Evolutionary conservation across 2,329 filamentous ascomycete genomes (phyloP).

Genomic region (Pseudogymnoascus sp.): DNA sequence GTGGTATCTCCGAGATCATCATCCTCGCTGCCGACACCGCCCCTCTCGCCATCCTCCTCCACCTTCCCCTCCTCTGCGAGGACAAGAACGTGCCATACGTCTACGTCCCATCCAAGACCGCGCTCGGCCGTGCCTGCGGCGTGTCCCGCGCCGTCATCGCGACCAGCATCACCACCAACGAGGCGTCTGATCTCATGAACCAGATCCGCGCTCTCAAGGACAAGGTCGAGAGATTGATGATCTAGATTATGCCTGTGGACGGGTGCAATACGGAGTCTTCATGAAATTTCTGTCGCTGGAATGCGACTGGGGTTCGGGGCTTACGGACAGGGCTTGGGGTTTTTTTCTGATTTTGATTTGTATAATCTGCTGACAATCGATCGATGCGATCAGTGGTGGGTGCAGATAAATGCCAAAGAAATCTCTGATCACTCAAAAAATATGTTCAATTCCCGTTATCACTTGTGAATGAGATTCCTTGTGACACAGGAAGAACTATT

Average conservation of each 20-base stretch:
- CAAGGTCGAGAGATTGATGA: conserved; percentile 92
- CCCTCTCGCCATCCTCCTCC: conserved; percentile 79
- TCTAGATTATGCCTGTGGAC: conserved; percentile 45
- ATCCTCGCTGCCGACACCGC: conserved; percentile 83
- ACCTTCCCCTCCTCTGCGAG: conserved; percentile 82
- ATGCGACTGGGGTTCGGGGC: conserved; percentile 3
- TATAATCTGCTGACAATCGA: conserved; percentile 4
- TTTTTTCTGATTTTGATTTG: conserved; percentile 6
- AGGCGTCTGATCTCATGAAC: conserved; percentile 75
- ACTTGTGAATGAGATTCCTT: conserved; percentile 6
- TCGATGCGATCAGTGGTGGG: background rate
- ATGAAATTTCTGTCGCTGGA: conserved; percentile 7
- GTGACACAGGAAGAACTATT: conserved; percentile 9
- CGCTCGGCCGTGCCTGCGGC: conserved; percentile 81
- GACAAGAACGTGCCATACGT: conserved; percentile 70
- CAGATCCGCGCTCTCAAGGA: conserved; percentile 87
- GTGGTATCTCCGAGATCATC: conserved; percentile 82
- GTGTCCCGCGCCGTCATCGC: conserved; percentile 83
- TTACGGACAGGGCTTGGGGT: background rate
- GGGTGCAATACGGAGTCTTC: background rate
- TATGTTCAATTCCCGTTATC: conserved; percentile 10
- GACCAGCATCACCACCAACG: conserved; percentile 82
- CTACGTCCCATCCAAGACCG: conserved; percentile 69
- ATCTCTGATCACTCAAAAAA: conserved; percentile 8
- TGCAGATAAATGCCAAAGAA: conserved; percentile 5